These are phyloP conservation scores for Aspergillus bombycis DNA, from an alignment of 2,329 filamentous ascomycete species.

Conservation along the genomic window DNA sequence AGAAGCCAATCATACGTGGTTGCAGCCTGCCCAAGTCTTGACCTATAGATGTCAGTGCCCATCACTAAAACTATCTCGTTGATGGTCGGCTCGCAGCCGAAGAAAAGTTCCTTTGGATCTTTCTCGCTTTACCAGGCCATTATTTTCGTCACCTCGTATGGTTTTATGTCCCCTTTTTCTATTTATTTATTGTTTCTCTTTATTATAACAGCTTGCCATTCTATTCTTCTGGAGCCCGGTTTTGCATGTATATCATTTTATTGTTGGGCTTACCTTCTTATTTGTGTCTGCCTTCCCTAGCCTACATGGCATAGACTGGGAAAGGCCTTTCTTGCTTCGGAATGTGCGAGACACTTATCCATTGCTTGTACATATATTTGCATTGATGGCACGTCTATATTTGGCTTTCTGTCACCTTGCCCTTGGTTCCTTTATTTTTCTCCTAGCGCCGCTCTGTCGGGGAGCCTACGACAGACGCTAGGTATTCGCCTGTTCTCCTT, in stretches of 20 bases:
- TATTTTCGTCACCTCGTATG: neutral
- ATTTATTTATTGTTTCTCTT: conserved; percentile 2
- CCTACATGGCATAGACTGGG: conserved; percentile 22
- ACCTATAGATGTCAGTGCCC: neutral
- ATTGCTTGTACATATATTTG: conserved; percentile 41
- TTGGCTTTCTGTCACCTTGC: conserved; percentile 11
- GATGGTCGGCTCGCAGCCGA: neutral
- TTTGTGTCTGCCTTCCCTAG: conserved; percentile 17
- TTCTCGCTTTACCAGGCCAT: neutral
- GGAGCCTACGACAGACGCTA: conserved; percentile 17
- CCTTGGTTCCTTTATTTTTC: conserved; percentile 13
- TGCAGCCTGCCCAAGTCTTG: conserved; percentile 16
- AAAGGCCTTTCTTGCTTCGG: conserved; percentile 17
- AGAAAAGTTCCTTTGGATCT: neutral
- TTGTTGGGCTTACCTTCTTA: conserved; percentile 10
- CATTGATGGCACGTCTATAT: conserved; percentile 28
- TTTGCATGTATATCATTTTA: conserved; percentile 27
- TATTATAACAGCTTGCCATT: conserved; percentile 6
- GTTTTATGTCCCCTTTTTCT: neutral
- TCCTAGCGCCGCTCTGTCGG: conserved; percentile 15
- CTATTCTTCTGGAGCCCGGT: conserved; percentile 8
- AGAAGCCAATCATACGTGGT: conserved; percentile 24
- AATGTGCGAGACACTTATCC: conserved; percentile 30
- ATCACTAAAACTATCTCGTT: neutral
- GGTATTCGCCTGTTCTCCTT: conserved; percentile 9